Evolutionary conservation across 2,329 filamentous ascomycete species (phyloP), one percentile per base, ranked within the genome.

Genomic region (Chaetoscypha palmicola): DNA sequence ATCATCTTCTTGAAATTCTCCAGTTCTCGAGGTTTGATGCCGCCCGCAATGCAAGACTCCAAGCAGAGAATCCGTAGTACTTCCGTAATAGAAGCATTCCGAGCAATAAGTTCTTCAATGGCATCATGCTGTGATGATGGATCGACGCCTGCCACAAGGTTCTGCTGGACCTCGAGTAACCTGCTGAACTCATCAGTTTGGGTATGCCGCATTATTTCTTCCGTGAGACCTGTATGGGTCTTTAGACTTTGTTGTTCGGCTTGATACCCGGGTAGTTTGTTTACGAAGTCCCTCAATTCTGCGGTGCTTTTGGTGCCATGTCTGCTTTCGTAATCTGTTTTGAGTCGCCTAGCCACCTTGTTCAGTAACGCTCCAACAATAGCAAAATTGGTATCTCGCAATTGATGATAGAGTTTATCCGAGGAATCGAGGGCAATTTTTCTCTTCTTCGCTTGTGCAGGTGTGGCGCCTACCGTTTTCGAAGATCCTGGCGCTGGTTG

Each of bases 141-240:
- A 62, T 97, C 92, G 8, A 86, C 81, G 23, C 91, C 91, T 0
- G 90, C 90, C 19, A 89, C 90, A 34, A 97, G 76, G 60, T 94
- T 96, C 62, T 98, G 92, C 62, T 98, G 92, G 3, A 97, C 86
- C 67, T 97, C 92, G 1, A 98, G 72, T 30, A 89, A 71, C 48
- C 86, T 84, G 52, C 83, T 86, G 69, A 98, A 98, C 45, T 86
- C 77, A 58, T 97, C 91, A 14, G 87, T 85, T 39, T 86, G 79
- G 1, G 92, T 98, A 57, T 89, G 79, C 60, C 94, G 92, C 72
- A 94, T 90, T 42, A 98, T 92, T 54, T 96, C 91, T 66, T 97
- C 92, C 1, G 90, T 89, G 34, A 98, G 74, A 5, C 85, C 86
- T 1, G 90, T 95, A 60, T 98, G 92, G 22, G 91, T 78, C 51